Base-by-base conservation (phyloP, 169 alveolate genomes). In the Plasmodium relictum region DNA sequence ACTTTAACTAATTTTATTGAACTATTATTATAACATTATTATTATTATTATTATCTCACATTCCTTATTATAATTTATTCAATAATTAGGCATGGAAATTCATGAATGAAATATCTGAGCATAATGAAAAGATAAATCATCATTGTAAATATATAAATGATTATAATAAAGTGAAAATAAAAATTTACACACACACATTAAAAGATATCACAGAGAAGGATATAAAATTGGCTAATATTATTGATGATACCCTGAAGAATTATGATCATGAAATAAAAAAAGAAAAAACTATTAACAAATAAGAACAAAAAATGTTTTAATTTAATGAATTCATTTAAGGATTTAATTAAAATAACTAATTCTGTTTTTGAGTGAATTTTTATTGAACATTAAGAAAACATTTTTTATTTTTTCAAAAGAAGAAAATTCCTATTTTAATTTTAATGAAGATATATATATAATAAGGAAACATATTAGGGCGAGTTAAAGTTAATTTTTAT, bases 61-160 rank as follows among this genome's bases (percentile, higher is more conserved):
- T 54, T 54, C 14, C 8, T 54, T 16, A 16, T 2, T 54, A 16
- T 24, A 16, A 16, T 54, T 54, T 6, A 54, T 54, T 16, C 6
- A 54, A 16, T 3, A 54, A 3, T 42, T 70, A 78, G 89, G 89
- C 89, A 22, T 65, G 72, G 16, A n/a, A 20, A 16, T 78, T 78
- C 58, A 37, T 78, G 78, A 78, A 69, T 18, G 58, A 78, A 6
- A 65, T 78, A 58, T 26, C 22, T 2, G 12, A 39, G 24, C 56
- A 78, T 12, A 78, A 78, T 65, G 70, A 78, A 56, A 45, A 37
- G 41, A 16, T 78, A 58, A 50, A 78, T 44, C 89, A 78, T 42
- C 89, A 78, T 42, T 78, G 76, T 54, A 78, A 78, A 69, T 78
- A 78, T 48, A 37, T 42, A 22, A 65, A 58, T 56, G 78, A 78